Base-by-base conservation (phyloP, 2,329 filamentous ascomycete genomes). In the Sclerotinia minor region DNA sequence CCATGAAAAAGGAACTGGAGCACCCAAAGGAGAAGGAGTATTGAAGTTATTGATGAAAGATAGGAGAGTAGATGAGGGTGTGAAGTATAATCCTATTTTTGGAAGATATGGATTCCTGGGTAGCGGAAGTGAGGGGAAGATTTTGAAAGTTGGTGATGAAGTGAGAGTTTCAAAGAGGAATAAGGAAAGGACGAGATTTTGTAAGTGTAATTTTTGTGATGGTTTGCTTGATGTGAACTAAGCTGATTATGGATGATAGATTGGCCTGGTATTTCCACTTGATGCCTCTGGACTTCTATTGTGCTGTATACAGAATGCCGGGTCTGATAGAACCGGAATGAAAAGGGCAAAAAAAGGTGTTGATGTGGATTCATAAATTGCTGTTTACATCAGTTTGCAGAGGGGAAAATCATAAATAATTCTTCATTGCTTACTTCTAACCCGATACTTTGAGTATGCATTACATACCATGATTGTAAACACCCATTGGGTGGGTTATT, bases 1-100 rank as follows among this genome's bases (percentile, higher is more conserved):
- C 79, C 91, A 90, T 75, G 75, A 79, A 29, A 91, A 87, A 0
- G 90, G 90, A 8, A 83, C 82, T 61, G 86, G 84, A 0, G 79
- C 79, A 1, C 86, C 85, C 2, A 85, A 87, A 73, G 77, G 80
- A 47, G 88, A 87, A n/a, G 80, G 79, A 50, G 83, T 91, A 21
- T 79, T 92, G 70, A 92, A 92, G 80, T 87, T 87, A 73, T 78
- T 94, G 73, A 87, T 88, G 83, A 84, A 82, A 64, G 88, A 92
- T 77, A 83, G 91, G 26, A 83, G 90, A 67, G 89, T 93, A 8
- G 90, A 94, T 75, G 71, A 76, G n/a, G 90, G 90, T 0, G 80
- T 80, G 45, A 90, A 86, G 75, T 92, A 86, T 76, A 85, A 83
- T 69, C 89, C 90, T 17, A 82, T 91, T 11, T 93, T 93, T 81